These are phyloP conservation scores for Sugiyamaella valdiviana DNA, from an alignment of 805 yeast genomes.

Conservation along the genomic window DNA sequence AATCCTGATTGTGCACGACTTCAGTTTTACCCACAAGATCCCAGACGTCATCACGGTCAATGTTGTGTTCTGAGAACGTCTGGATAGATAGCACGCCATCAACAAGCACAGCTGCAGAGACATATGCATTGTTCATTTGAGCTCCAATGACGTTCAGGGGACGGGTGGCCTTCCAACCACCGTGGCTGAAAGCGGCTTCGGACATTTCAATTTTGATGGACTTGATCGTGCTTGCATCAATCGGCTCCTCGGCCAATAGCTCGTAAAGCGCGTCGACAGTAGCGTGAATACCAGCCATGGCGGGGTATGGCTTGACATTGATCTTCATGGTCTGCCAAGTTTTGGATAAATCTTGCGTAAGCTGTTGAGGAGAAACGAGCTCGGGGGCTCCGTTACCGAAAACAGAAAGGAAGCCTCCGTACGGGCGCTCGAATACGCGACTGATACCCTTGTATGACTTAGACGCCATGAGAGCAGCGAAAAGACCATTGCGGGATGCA, in stretches of 20 bases:
- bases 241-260: neutral
- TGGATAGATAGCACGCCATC: constrained; percentile 9
- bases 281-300: constrained; percentile 16
- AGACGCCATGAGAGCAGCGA: constrained; percentile 12
- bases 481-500: constrained; percentile 12
- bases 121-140: constrained; percentile 13
- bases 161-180: constrained; percentile 7
- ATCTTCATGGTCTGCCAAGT: constrained; percentile 8
- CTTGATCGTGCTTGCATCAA: neutral
- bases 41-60: constrained; percentile 11
- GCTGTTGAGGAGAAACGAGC: neutral
- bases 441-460: constrained; percentile 10
- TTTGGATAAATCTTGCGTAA: constrained; percentile 1
- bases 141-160: constrained; percentile 15
- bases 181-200: constrained; percentile 11
- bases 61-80: constrained; percentile 6
- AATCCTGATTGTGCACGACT: constrained; percentile 6
- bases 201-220: constrained; percentile 10
- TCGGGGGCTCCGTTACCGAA: constrained; percentile 5
- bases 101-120: constrained; percentile 13
- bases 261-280: constrained; percentile 7
- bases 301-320: constrained; percentile 13
- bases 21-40: constrained; percentile 8
- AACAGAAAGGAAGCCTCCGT: constrained; percentile 10
- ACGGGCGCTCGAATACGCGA: constrained; percentile 9